phyloP scores from a whole-genome alignment of 768 basidiomycete genomes.

The Serendipita vermifera region DNA sequence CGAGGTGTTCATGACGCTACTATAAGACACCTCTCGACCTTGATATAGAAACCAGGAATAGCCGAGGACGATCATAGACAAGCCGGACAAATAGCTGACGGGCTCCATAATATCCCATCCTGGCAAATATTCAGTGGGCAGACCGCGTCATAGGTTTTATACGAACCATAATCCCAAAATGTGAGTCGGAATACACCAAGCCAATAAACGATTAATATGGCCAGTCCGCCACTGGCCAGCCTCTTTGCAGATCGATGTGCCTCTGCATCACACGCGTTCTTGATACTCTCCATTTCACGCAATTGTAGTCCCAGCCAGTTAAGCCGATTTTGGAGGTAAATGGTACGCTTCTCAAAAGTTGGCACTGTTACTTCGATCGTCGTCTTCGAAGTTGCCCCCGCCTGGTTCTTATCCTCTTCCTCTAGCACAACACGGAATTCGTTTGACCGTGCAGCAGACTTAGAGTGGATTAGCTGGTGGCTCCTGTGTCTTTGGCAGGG shows the following conservation, averaged over 20 bases:
- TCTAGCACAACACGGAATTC: background rate
- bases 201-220: slow-evolving; percentile 51
- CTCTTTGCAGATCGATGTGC: slow-evolving; percentile 44
- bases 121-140: background rate
- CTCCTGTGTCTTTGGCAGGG: background rate
- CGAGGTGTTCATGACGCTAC: slow-evolving; percentile 45
- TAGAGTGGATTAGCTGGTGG: background rate
- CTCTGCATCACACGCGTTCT: slow-evolving; percentile 40
- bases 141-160: background rate
- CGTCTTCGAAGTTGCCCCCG: slow-evolving; percentile 15
- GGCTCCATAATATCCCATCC: slow-evolving; percentile 57
- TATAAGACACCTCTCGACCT: slow-evolving; percentile 52
- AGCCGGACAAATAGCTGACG: slow-evolving; percentile 49
- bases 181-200: slow-evolving; percentile 48
- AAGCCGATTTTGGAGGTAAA: slow-evolving; percentile 40
- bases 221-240: slow-evolving; percentile 47
- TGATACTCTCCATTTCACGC: slow-evolving; percentile 39
- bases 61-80: slow-evolving; percentile 47
- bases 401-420: background rate
- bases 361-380: slow-evolving; percentile 44
- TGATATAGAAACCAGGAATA: slow-evolving; percentile 53
- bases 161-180: slow-evolving; percentile 48
- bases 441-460: background rate
- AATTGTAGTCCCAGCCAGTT: slow-evolving; percentile 32
- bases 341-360: slow-evolving; percentile 48